Conservation (phyloP, 208 protist species). For the Leishmania martiniquensis region DNA sequence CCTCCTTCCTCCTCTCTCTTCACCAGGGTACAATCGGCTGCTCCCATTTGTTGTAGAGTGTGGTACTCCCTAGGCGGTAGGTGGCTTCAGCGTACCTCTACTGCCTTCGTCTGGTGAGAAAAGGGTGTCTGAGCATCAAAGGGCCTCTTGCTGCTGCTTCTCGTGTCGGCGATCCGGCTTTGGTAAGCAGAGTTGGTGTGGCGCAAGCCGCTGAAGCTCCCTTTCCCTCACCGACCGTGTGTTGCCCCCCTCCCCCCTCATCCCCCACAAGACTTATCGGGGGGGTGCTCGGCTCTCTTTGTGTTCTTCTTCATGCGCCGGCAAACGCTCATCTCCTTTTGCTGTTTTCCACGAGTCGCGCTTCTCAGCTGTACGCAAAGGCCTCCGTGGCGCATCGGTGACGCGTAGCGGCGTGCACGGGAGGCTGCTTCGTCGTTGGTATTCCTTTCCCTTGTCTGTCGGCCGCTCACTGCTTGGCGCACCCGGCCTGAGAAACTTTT, state of each 20-base stretch:
- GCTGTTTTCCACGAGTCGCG: neutral
- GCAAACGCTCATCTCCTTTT: neutral
- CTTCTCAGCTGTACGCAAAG: too few relatives aligned
- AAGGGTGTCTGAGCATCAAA: neutral
- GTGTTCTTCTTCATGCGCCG: neutral
- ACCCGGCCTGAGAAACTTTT: too few relatives aligned
- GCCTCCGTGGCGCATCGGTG: neutral
- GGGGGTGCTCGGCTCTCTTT: too few relatives aligned
- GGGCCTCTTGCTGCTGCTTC: neutral
- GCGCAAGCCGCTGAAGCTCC: neutral
- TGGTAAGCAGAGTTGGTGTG: neutral
- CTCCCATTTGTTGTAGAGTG: neutral
- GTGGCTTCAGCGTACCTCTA: neutral
- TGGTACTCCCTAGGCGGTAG: neutral
- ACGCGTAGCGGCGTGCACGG: neutral
- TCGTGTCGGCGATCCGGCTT: neutral
- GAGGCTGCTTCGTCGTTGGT: neutral
- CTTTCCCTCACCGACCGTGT: neutral
- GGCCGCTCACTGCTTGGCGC: neutral
- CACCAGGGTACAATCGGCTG: neutral
- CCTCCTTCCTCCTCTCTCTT: neutral
- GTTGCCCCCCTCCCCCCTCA: neutral
- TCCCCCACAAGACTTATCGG: neutral
- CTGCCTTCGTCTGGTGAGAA: neutral
- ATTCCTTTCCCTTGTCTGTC: neutral